Conservation (phyloP, 148 eudicot species). For the Nepenthes mirabilis region DNA sequence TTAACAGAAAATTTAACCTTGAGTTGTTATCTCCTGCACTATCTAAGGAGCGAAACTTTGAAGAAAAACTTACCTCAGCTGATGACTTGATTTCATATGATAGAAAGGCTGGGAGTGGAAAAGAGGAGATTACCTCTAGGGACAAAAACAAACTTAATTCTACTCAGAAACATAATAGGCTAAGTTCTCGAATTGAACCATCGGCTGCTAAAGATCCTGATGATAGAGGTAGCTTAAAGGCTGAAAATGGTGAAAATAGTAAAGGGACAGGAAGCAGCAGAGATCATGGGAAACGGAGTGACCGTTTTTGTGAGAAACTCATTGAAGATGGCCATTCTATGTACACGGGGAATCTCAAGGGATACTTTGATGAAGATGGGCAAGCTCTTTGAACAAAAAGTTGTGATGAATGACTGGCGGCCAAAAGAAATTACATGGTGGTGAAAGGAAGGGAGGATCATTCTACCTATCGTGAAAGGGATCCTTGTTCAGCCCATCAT, state of each 20-base stretch:
- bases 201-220: slow-evolving; percentile 20
- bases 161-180: slow-evolving; percentile 21
- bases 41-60: slow-evolving; percentile 31
- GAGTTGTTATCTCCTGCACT: slow-evolving; percentile 15
- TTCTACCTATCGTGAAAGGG: slow-evolving; percentile 34
- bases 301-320: slow-evolving; percentile 50
- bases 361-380: slow-evolving; percentile 39
- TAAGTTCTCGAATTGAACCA: slow-evolving; percentile 36
- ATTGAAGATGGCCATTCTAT: slow-evolving; percentile 37
- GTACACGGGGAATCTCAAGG: slow-evolving; percentile 26
- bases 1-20: slow-evolving; percentile 28
- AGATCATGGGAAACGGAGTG: slow-evolving; percentile 42
- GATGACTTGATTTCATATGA: slow-evolving; percentile 25
- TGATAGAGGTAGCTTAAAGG: slow-evolving; percentile 37
- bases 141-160: slow-evolving; percentile 31
- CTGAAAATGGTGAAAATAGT: slow-evolving; percentile 58
- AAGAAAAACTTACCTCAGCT: slow-evolving; percentile 16
- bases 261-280: slow-evolving; percentile 49
- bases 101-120: slow-evolving; percentile 25
- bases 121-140: slow-evolving; percentile 17
- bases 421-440: slow-evolving; percentile 29
- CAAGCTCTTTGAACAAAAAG: slow-evolving; percentile 34
- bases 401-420: slow-evolving; percentile 44
- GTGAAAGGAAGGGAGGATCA: slow-evolving; percentile 49
- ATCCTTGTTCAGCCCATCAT: slow-evolving; percentile 30